phyloP scores from a whole-genome alignment of 768 basidiomycete species.

The Suillus lakei region DNA sequence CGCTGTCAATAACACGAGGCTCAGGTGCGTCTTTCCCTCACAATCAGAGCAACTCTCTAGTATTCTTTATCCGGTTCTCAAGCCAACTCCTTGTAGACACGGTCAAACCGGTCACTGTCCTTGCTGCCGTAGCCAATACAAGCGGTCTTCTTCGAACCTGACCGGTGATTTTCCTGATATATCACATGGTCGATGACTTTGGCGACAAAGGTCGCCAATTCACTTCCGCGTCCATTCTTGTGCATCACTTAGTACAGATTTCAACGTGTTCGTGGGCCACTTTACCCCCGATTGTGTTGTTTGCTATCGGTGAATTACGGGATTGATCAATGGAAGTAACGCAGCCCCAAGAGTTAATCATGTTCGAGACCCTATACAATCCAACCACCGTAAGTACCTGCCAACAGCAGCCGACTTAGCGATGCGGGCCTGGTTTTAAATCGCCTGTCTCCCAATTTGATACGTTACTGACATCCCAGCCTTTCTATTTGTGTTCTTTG shows the following conservation, averaged over 20 bases:
- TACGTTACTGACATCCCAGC: conserved; percentile 34
- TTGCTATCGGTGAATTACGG: conserved; percentile 32
- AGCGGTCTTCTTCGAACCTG: conserved; percentile 8
- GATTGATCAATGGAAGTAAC: conserved; percentile 38
- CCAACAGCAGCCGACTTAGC: conserved; percentile 29
- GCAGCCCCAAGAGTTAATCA: conserved; percentile 33
- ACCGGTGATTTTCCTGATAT: conserved; percentile 41
- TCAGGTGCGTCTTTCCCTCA: conserved; percentile 32
- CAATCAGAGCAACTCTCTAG: conserved; percentile 20
- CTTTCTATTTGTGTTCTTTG: conserved; percentile 18
- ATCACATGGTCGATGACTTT: conserved; percentile 21
- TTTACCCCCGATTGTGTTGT: conserved; percentile 27
- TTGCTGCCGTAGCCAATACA: conserved; percentile 11
- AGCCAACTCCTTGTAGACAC: conserved; percentile 29
- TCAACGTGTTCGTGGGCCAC: conserved; percentile 39
- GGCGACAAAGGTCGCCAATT: conserved; percentile 14
- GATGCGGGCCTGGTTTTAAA: conserved; percentile 36
- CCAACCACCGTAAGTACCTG: conserved; percentile 27
- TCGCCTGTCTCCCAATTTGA: conserved; percentile 25
- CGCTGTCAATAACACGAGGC: conserved; percentile 35
- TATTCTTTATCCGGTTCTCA: conserved; percentile 27
- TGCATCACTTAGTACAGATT: conserved; percentile 20
- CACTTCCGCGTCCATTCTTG: conserved; percentile 34
- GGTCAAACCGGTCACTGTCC: conserved; percentile 13
- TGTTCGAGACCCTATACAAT: conserved; percentile 28